Evolutionary conservation across 768 basidiomycete genomes (phyloP).

Genomic region (Hygrophoropsis aurantiaca): DNA sequence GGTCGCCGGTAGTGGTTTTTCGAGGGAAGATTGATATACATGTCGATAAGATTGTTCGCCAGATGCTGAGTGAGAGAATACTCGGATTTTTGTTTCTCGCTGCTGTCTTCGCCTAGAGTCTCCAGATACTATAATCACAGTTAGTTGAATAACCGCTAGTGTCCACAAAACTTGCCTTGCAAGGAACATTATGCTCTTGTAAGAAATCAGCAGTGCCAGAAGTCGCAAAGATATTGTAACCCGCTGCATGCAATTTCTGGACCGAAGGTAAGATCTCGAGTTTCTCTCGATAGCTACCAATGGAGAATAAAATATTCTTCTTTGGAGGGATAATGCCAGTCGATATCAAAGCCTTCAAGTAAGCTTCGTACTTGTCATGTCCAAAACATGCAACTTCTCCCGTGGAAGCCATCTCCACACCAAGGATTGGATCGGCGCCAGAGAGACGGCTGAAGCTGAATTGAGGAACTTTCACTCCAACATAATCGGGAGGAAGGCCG

Average conservation of each 20-base stretch:
- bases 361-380: slow-evolving; percentile 96
- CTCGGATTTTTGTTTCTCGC: slow-evolving; percentile 87
- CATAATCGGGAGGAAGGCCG: slow-evolving; percentile 88
- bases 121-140: slow-evolving; percentile 71
- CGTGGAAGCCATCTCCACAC: slow-evolving; percentile 99
- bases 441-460: slow-evolving; percentile 97
- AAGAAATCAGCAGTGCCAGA: slow-evolving; percentile 97
- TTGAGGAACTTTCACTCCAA: slow-evolving; percentile 99
- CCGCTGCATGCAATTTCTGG: slow-evolving; percentile 89
- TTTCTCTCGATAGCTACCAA: slow-evolving; percentile 97
- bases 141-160: slow-evolving; percentile 7
- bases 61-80: slow-evolving; percentile 97
- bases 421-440: slow-evolving; percentile 95
- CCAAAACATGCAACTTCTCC: slow-evolving; percentile 99
- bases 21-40: slow-evolving; percentile 99
- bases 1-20: slow-evolving; percentile 97
- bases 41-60: slow-evolving; percentile 95
- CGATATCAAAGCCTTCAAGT: slow-evolving; percentile 94
- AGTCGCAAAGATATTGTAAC: slow-evolving; percentile 96
- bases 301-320: slow-evolving; percentile 96
- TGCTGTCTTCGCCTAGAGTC: slow-evolving; percentile 73
- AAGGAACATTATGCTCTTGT: slow-evolving; percentile 93
- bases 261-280: slow-evolving; percentile 93
- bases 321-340: slow-evolving; percentile 93
- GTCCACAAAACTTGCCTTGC: slow-evolving; percentile 61